Evolutionary conservation across 495 filamentous ascomycete species (phyloP), one percentile per base, ranked within the genome.

Genomic region (Penicillium odoratum): DNA sequence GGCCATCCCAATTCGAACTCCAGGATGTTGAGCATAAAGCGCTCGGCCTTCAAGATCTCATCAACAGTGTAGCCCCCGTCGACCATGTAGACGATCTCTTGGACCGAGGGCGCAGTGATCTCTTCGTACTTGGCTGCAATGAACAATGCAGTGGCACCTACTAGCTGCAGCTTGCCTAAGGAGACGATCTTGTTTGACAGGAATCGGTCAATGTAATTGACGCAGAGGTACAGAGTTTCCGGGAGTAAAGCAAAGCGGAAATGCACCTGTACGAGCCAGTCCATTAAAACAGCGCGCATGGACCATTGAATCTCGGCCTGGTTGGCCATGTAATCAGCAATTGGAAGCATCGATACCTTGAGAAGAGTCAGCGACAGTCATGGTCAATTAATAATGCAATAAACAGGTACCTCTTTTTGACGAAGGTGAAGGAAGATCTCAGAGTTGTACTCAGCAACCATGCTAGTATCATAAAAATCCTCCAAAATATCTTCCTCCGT

Each of bases 231-330:
- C 7, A 98, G 78, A 0, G 94, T 98, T 78, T 98, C 95, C 7
- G 94, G 94, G 2, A 97, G 85, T 11, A 98, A 81, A 25, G 81
- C 81, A 77, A 98, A 98, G 45, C 95, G 91, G 62, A 86, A 82
- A 67, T 98, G 94, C 21, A 98, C 94, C 69, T 98, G 93, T 43
- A 97, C 87, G 9, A 98, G 81, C 94, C 94, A 98, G 70, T 98
- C 95, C 87, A 98, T 96, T 52, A 98, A 85, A 45, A 98, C 91
- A 9, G 93, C 86, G 46, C 94, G 91, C 93, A 97, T 97, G 0
- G 93, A 96, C 95, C 95, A 98, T 70, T 96, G 91, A 54, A 98
- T 93, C 71, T 98, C 93, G n/a, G 87, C 85, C 69, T 98, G 94
- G 51, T 88, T 86, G 49, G 96, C 91, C 95, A 98, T 98, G 77